Evolutionary conservation across 257 asterid genomes (phyloP), one percentile per base, ranked within the genome.

Genomic region (Scutellaria galericulata): DNA sequence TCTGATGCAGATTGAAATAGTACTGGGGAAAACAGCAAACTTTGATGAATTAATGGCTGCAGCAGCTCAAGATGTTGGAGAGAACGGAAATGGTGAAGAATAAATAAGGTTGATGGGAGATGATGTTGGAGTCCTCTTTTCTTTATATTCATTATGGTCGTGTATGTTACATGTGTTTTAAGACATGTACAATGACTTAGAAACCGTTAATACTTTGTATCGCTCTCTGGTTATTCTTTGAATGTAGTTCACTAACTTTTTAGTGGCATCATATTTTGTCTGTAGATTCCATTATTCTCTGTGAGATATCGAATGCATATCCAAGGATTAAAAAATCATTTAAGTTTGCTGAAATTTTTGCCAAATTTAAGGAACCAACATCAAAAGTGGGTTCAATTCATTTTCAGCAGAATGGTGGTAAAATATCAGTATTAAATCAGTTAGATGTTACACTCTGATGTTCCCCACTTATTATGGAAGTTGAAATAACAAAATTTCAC

Each of bases 1-100:
- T 47, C 24, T 55, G 13, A 56, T 80, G 15, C 89, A 91, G 95
- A 89, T 91, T 65, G 96, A 89, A 78, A 76, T 91, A 37, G 79
- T 83, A 22, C 84, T 89, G 75, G 95, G 85, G 74, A 91, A 91
- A 75, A 85, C 95, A 5, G 85, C 82, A 35, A 89, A 91, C 47
- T 91, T 89, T 27, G 95, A 91, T 41, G 91, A 81, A 53, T 73
- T 90, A 61, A 90, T 87, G 90, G 90, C 89, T 24, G 82, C 85
- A 13, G 85, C 90, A 3, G 37, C 37, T 31, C 83, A 77, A 72
- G 88, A 79, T 54, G 86, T 48, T 37, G 66, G 78, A 64, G 93
- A 87, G 70, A 74, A 73, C 22, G 91, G 72, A 53, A 71, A 83
- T 60, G 81, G 47, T 7, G 84, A 82, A 58, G 86, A 80, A 63